Conservation (phyloP, 2,329 filamentous ascomycete species). For the Metarhizium rileyi region DNA sequence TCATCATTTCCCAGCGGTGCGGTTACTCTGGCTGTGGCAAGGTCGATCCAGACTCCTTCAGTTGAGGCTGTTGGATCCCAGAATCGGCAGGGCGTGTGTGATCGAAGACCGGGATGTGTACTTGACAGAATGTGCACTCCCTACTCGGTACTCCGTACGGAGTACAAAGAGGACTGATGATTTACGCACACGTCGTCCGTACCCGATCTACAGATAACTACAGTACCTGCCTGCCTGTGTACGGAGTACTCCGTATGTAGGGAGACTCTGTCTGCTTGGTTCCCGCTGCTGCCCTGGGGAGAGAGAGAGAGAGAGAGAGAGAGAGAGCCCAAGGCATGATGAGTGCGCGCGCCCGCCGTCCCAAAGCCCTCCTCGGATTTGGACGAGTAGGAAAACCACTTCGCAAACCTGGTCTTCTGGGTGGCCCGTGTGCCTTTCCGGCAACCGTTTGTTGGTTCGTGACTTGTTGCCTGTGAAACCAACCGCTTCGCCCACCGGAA, state of each 20-base stretch:
- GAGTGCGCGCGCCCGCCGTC: neutral
- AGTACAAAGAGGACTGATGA: too few relatives aligned
- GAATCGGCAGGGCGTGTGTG: too few relatives aligned
- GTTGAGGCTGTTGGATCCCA: slow-evolving; percentile 3
- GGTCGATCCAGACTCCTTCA: slow-evolving; percentile 3
- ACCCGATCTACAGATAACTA: too few relatives aligned
- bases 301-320: too few relatives aligned
- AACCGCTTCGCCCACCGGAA: neutral
- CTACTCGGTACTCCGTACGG: too few relatives aligned
- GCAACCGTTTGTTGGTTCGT: neutral
- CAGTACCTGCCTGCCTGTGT: too few relatives aligned
- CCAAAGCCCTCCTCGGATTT: neutral
- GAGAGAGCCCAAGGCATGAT: neutral
- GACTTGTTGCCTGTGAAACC: neutral
- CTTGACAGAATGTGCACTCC: too few relatives aligned
- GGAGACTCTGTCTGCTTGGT: too few relatives aligned
- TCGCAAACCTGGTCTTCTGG: neutral
- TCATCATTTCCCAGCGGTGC: slow-evolving; percentile 4
- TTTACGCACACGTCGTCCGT: too few relatives aligned
- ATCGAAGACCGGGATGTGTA: too few relatives aligned
- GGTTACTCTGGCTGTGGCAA: slow-evolving; percentile 4
- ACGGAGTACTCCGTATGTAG: too few relatives aligned
- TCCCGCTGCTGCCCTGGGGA: too few relatives aligned
- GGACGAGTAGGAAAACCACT: neutral
- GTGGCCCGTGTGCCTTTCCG: neutral